Evolutionary conservation across 805 yeast species (phyloP), one percentile per base, ranked within the genome.

Genomic region (Tetrapisispora iriomotensis): DNA sequence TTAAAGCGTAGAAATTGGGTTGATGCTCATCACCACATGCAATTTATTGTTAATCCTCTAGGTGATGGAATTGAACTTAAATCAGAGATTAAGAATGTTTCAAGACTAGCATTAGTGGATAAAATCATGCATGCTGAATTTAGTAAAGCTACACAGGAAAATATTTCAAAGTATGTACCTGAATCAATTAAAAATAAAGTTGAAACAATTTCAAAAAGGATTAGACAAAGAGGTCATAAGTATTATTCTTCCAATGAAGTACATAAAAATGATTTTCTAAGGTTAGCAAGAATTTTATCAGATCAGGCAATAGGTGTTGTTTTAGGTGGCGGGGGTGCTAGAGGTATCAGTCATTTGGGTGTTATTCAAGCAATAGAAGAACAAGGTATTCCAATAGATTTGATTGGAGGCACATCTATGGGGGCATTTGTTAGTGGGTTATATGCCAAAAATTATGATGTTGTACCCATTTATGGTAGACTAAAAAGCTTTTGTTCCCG

Each of bases 271-370:
- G 98, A 90, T 58, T 92, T 92, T 57, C 67, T 85, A 59, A 71
- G 98, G 41, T 62, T 90, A 27, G 97, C 98, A 0, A 71, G 98
- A 51, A 73, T 92, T 8, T 62, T 90, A 13, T 83, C 96, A 0
- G 95, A 95, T 7, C 86, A 87, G 56, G 95, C 96, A 0, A 83
- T 92, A 29, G 98, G 97, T 0, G 66, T 92, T 15, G 96, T 90
- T 6, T 66, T 90, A 3, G 98, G 98, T 6, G 98, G 98, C 12
- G 98, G 98, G 29, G 98, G 98, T 31, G 95, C 97, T 0, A 70
- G 97, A 49, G 98, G 98, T 1, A 70, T 90, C 12, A 75, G 95
- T 12, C 98, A 90, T 57, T 69, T 90, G 29, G 98, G 98, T 3
- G 80, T 92, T 3, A 74, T 90, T n/a, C 75, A 77, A 37, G 95